A percentile compares a stretch with the other conserved stretches of the same genome.
phyloP scores from a whole-genome alignment of 2,329 filamentous ascomycete genomes.

The Acrodontium crateriforme region DNA sequence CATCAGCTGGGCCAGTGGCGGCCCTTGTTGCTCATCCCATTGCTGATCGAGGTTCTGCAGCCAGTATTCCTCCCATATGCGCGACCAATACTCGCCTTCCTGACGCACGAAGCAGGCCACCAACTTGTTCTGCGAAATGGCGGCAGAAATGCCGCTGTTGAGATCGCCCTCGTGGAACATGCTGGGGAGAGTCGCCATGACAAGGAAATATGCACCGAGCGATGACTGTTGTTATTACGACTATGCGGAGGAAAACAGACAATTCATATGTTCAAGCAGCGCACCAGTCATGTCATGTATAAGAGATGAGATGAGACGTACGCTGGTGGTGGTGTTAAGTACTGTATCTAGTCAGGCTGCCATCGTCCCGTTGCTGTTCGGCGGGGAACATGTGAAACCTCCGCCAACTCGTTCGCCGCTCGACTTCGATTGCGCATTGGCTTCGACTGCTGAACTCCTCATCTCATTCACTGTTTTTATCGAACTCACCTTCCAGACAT shows the following conservation, averaged over 20 bases:
- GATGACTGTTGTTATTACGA: too few species aligned
- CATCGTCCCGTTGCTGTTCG: too few species aligned
- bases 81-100: constrained; percentile 56
- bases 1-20: constrained; percentile 31
- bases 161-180: constrained; percentile 78
- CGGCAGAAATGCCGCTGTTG: constrained; percentile 65
- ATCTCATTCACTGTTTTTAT: not conserved
- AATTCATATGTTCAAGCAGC: too few species aligned
- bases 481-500: constrained; percentile 3
- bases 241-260: too few species aligned
- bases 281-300: too few species aligned
- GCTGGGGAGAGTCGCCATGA: too few species aligned
- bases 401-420: constrained; percentile 1
- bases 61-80: constrained; percentile 25
- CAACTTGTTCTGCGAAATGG: constrained; percentile 60
- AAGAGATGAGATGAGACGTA: too few species aligned
- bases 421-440: not conserved
- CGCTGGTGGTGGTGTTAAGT: too few species aligned
- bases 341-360: too few species aligned
- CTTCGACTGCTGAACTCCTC: not conserved
- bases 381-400: constrained; percentile 3
- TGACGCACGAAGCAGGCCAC: constrained; percentile 69
- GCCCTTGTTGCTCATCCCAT: not conserved
- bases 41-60: constrained; percentile 6
- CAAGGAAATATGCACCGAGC: too few species aligned